Conservation (phyloP, 441 rosid genomes). For the Arabidopsis hybrid region DNA sequence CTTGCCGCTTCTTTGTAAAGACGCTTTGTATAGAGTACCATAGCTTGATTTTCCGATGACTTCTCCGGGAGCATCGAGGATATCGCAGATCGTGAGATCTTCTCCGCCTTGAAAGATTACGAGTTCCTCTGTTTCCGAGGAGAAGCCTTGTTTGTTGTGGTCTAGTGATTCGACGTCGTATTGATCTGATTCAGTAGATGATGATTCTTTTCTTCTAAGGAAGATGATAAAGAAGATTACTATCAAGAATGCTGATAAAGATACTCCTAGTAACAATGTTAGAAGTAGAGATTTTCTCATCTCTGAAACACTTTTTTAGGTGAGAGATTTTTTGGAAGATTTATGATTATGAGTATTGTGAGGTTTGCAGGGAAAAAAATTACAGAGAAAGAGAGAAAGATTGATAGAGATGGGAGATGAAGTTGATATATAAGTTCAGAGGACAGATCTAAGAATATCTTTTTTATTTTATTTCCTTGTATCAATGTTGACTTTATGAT, state of each 20-base stretch:
- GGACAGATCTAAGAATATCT: slow-evolving; percentile 40
- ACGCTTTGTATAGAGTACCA: slow-evolving; percentile 89
- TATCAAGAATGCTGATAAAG: slow-evolving; percentile 50
- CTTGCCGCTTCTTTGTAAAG: slow-evolving; percentile 59
- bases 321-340: background rate
- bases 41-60: slow-evolving; percentile 89
- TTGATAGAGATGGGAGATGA: slow-evolving; percentile 36
- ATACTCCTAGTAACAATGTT: slow-evolving; percentile 56
- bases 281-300: slow-evolving; percentile 59
- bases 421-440: slow-evolving; percentile 36
- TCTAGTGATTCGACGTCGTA: slow-evolving; percentile 53
- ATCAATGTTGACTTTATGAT: slow-evolving; percentile 41
- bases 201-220: slow-evolving; percentile 40
- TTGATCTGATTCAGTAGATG: slow-evolving; percentile 18
- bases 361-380: background rate
- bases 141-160: slow-evolving; percentile 30
- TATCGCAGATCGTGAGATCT: slow-evolving; percentile 73
- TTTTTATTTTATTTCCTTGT: slow-evolving; percentile 11
- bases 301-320: slow-evolving; percentile 20
- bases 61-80: slow-evolving; percentile 96
- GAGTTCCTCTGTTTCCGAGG: slow-evolving; percentile 57
- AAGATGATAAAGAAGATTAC: slow-evolving; percentile 42
- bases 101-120: slow-evolving; percentile 69
- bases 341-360: slow-evolving; percentile 3
- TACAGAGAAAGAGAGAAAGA: slow-evolving; percentile 22